Percentiles rank a stretch among this genome's conserved stretches.
Evolutionary conservation across 2,329 filamentous ascomycete species (phyloP).

Genomic region (Epichloe brachyelytri): DNA sequence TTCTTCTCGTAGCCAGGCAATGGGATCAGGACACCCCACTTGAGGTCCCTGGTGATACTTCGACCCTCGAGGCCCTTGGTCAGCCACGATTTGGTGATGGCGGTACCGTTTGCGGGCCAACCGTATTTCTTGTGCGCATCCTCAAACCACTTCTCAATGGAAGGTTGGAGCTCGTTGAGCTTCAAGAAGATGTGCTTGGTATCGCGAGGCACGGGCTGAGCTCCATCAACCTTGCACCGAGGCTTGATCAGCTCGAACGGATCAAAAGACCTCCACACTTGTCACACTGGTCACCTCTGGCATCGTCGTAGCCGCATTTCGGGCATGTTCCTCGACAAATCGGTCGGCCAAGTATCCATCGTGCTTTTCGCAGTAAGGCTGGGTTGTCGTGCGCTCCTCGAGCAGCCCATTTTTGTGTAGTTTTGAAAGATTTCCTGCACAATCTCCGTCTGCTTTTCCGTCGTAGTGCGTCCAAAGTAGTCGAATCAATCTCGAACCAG

Average conservation of each 20-base stretch:
- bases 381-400: conserved; percentile 73
- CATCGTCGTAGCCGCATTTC: conserved; percentile 58
- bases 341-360: conserved; percentile 71
- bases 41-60: conserved; percentile 84
- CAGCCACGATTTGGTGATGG: conserved; percentile 71
- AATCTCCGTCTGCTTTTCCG: conserved; percentile 78
- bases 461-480: conserved; percentile 87
- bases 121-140: conserved; percentile 59
- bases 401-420: conserved; percentile 83
- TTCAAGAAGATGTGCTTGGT: conserved; percentile 89
- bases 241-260: conserved; percentile 70
- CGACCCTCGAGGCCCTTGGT: conserved; percentile 73
- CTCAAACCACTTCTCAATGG: conserved; percentile 66
- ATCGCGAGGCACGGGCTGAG: conserved; percentile 62
- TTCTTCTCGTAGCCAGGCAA: conserved; percentile 39
- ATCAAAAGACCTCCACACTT: conserved; percentile 59
- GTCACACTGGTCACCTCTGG: conserved; percentile 63
- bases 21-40: conserved; percentile 63
- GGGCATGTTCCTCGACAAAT: conserved; percentile 69
- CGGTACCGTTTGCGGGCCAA: conserved; percentile 63
- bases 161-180: conserved; percentile 68
- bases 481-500: conserved; percentile 95
- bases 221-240: conserved; percentile 80
- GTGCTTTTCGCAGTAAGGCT: conserved; percentile 80
- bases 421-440: conserved; percentile 82